Base-by-base conservation (phyloP, 306 rosid species). In the Quercus variabilis region DNA sequence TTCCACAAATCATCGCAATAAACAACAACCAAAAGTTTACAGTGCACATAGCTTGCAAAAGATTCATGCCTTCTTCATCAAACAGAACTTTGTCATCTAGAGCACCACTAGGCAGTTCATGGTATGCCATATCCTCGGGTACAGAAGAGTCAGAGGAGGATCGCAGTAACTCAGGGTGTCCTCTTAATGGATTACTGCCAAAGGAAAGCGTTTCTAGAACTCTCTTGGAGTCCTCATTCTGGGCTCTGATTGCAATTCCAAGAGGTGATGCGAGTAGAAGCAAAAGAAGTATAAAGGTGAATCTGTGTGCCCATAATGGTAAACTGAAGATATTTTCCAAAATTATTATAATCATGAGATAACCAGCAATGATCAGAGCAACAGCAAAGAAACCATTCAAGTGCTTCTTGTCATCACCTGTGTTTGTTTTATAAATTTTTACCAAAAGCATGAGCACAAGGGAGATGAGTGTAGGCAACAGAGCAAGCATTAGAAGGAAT, bases 11-110 rank as follows among this genome's bases (percentile, higher is more conserved):
- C 98, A 94, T 90, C 51, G 91, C 88, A 25, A 83, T 41, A 75
- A 91, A 92, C 88, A 94, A 78, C 84, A 92, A 78, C 98, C 98
- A 94, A 76, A 94, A 94, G 10, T 94, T 86, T 75, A 89, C 43
- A 0, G 90, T 80, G 41, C 90, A 17, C 86, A 92, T 81, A 5
- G 97, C 98, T 69, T 78, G 88, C 78, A 87, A 43, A 35, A 90
- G 74, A 74, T 85, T 92, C 90, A 74, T 83, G 54, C 88, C 87
- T 77, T 69, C 84, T 69, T 84, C 91, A 55, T 26, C n/a, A 31
- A 76, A 83, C 35, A 77, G 77, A 23, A 5, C 4, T 14, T 8
- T 57, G 54, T 76, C 82, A 56, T 65, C 84, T 23, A 86, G 55
- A 71, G 23, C 23, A 78, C n/a, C 79, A 51, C 73, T 73, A 35